These are phyloP conservation scores for Boletus tomentosulus DNA, from an alignment of 768 basidiomycete genomes.

Conservation along the genomic window DNA sequence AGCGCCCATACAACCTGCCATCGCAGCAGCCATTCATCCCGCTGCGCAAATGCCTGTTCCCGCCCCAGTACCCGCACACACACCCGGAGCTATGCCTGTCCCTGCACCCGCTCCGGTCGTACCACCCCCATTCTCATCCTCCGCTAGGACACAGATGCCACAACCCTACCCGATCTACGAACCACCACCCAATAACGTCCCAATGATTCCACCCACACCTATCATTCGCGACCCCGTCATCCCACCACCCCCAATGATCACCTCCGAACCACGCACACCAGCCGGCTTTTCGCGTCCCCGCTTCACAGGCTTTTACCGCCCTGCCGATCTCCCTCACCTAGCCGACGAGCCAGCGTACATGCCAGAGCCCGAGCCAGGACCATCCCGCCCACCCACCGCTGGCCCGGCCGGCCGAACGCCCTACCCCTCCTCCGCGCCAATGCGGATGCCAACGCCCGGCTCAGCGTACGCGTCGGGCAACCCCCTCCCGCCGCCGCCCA, in stretches of 20 bases:
- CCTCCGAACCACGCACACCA: constrained; percentile 5
- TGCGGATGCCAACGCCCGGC: constrained; percentile 2
- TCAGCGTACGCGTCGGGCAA: constrained; percentile 30
- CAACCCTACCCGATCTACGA: constrained; percentile 2
- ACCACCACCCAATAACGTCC: neutral
- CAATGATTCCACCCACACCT: constrained; percentile 17
- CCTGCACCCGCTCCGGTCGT: neutral
- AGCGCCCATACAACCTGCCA: constrained; percentile 10
- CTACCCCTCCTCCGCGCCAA: constrained; percentile 3
- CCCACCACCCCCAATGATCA: constrained; percentile 19
- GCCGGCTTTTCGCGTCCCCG: constrained; percentile 18
- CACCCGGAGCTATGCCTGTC: neutral
- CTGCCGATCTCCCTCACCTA: constrained; percentile 9
- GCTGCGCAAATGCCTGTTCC: constrained; percentile 2
- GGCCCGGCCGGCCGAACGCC: constrained; percentile 13
- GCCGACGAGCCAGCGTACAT: neutral
- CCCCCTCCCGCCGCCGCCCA: constrained; percentile 62
- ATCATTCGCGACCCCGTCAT: constrained; percentile 12
- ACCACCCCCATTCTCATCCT: neutral
- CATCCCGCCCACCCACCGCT: constrained; percentile 1
- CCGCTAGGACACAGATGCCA: constrained; percentile 18
- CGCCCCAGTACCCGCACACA: neutral
- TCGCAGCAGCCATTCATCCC: neutral
- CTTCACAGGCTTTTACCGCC: constrained; percentile 28
- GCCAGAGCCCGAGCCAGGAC: constrained; percentile 1